Conservation (phyloP, 176 grass and related monocot species). For the Oryza longistaminata region DNA sequence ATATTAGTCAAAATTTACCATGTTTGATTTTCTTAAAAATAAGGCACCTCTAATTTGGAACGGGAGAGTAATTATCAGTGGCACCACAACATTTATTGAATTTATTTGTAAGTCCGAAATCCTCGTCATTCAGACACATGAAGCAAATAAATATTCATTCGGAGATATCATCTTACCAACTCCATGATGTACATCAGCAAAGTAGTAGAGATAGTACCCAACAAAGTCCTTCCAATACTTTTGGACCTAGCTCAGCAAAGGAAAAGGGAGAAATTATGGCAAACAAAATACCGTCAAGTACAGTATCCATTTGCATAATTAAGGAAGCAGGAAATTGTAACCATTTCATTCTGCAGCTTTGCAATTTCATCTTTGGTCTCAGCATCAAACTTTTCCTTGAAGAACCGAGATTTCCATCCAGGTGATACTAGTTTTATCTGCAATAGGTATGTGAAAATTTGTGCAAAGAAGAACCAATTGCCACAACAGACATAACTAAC, state of each 20-base stretch:
- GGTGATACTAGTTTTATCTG: conserved; percentile 46
- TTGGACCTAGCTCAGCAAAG: conserved; percentile 43
- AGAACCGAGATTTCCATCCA: conserved; percentile 65
- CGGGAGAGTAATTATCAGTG: neutral
- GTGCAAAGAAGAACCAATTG: neutral
- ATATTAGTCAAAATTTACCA: too few relatives aligned
- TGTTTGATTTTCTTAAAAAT: too few relatives aligned
- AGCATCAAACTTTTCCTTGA: conserved; percentile 49
- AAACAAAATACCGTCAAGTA: neutral
- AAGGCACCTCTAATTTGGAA: too few relatives aligned
- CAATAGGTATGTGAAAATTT: conserved; percentile 25
- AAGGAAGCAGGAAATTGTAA: conserved; percentile 37
- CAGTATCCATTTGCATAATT: neutral
- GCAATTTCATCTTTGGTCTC: conserved; percentile 39
- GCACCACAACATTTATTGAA: neutral
- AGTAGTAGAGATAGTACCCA: conserved; percentile 69
- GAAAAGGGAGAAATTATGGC: neutral
- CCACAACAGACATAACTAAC: conserved; percentile 21
- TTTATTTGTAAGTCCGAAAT: neutral
- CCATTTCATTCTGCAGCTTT: conserved; percentile 42
- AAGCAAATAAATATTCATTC: neutral
- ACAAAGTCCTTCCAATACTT: conserved; percentile 75
- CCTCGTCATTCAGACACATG: neutral
- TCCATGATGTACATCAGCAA: conserved; percentile 57
- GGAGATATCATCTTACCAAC: conserved; percentile 45